A percentile compares a stretch with the other conserved stretches of the same genome.
phyloP scores from a whole-genome alignment of 1,284 basidiomycete genomes.

The Ceratobasidium sp. region DNA sequence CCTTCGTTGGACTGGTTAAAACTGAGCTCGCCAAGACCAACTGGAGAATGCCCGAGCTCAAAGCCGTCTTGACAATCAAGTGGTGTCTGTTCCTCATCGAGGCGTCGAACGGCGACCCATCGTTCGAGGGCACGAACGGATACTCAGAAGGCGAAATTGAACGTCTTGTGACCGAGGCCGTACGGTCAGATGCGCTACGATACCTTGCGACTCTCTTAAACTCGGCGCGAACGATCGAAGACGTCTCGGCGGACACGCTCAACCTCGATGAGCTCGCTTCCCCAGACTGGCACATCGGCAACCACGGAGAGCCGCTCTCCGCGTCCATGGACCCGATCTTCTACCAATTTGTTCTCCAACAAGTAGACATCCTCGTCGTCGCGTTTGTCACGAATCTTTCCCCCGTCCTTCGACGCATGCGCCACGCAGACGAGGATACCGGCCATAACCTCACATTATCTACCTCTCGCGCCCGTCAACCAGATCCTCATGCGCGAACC shows the following conservation, averaged over 20 bases:
- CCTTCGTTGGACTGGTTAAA: conserved; percentile 52
- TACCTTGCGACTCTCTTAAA: conserved; percentile 69
- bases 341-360: conserved; percentile 71
- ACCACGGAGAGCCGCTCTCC: conserved; percentile 56
- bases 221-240: conserved; percentile 37
- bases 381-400: conserved; percentile 83
- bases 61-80: conserved; percentile 82
- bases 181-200: conserved; percentile 85
- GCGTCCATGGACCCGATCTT: conserved; percentile 77
- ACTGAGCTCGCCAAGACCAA: conserved; percentile 50
- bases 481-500: conserved; percentile 57
- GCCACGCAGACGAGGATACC: conserved; percentile 88
- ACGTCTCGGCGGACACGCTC: conserved; percentile 50
- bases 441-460: conserved; percentile 66
- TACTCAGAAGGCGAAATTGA: conserved; percentile 83
- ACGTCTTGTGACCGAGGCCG: conserved; percentile 82
- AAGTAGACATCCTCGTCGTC: conserved; percentile 80
- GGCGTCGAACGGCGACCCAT: conserved; percentile 74
- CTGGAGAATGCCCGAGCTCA: conserved; percentile 83
- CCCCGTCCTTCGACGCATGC: conserved; percentile 90
- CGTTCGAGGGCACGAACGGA: conserved; percentile 67
- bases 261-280: conserved; percentile 60
- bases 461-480: conserved; percentile 70
- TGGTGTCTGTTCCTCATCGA: conserved; percentile 90
- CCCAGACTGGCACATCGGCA: conserved; percentile 60